Percentiles rank a stretch among this genome's conserved stretches.
These are phyloP conservation scores for Coemansia sp. DNA, from an alignment of 192 early-diverging fungal species.

Conservation along the genomic window DNA sequence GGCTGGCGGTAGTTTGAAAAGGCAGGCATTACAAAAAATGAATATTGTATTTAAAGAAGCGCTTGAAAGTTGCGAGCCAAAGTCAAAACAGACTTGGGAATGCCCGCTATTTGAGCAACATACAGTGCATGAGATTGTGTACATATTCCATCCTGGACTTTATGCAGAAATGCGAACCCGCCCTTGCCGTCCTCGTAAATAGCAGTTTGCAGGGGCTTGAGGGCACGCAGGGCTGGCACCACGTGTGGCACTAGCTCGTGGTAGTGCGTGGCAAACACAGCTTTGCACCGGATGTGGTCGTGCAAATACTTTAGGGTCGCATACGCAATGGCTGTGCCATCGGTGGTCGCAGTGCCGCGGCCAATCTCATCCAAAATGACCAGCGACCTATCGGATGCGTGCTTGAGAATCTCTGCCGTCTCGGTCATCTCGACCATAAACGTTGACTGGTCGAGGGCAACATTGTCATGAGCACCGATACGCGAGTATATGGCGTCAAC, in stretches of 20 bases:
- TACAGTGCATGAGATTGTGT: conserved; percentile 68
- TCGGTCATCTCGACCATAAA: conserved; percentile 93
- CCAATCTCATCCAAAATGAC: conserved; percentile 95
- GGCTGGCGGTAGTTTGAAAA: too few species aligned
- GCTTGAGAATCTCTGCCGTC: conserved; percentile 74
- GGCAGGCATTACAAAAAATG: neutral
- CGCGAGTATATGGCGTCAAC: conserved; percentile 72
- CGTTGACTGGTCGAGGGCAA: conserved; percentile 68
- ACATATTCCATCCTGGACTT: conserved; percentile 65
- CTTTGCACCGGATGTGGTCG: conserved; percentile 58
- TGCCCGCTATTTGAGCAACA: conserved; percentile 69
- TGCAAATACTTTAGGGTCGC: conserved; percentile 64
- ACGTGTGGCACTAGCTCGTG: conserved; percentile 66
- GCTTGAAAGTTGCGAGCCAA: conserved; percentile 16
- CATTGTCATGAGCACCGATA: conserved; percentile 69
- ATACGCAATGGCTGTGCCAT: conserved; percentile 72
- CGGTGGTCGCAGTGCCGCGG: conserved; percentile 58
- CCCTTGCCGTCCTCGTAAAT: conserved; percentile 43
- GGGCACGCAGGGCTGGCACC: conserved; percentile 18
- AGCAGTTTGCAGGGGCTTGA: conserved; percentile 29
- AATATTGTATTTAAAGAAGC: neutral
- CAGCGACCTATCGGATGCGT: conserved; percentile 64
- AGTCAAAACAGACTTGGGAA: conserved; percentile 53
- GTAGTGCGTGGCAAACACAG: conserved; percentile 78
- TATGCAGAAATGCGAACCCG: conserved; percentile 61